Evolutionary conservation across 495 filamentous ascomycete genomes (phyloP), one percentile per base, ranked within the genome.

Genomic region (Niebla homalea): DNA sequence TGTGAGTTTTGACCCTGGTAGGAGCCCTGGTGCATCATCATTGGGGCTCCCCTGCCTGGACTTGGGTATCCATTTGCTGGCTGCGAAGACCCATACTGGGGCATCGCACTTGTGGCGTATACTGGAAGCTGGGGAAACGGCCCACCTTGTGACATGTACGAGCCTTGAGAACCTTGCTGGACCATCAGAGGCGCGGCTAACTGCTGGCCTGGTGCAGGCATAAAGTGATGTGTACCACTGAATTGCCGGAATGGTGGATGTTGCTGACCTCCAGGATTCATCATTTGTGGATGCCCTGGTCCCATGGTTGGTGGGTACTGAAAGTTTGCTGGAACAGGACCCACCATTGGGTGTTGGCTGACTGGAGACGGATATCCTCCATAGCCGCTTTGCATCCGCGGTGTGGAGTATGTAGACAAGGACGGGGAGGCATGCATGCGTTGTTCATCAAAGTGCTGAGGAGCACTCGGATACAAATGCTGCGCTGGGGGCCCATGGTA

Each of bases 11-110:
- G 83, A 15, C 83, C 83, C 53, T 83, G 80, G 54, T 87, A 84
- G 19, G 84, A 88, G 45, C 81, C 81, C 62, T 79, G 74, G 58
- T 86, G 83, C 77, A 87, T 85, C 85, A 90, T 89, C 68, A 89
- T 82, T 2, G 85, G 86, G 1, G 84, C 77, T 22, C 76, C 77
- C 18, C 85, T 75, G 46, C 85, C 79, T 1, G 87, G 86, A 59
- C 85, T 90, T n/a, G 85, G 84, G 64, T 83, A 94, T 16, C 85
- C 85, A 58, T 80, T 89, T 3, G 82, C 74, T 12, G 77, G 74
- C 62, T 81, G 79, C 11, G 80, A 78, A 37, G 80, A 78, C 16
- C 76, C 76, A 51, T 74, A 92, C 57, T 68, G 83, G 46, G 83
- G 82, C 23, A 67, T 71, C 8, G 78, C 81, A 48, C 73, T 77